phyloP scores from a whole-genome alignment of 176 grass and related monocot species.

The Elymus sibiricus region DNA sequence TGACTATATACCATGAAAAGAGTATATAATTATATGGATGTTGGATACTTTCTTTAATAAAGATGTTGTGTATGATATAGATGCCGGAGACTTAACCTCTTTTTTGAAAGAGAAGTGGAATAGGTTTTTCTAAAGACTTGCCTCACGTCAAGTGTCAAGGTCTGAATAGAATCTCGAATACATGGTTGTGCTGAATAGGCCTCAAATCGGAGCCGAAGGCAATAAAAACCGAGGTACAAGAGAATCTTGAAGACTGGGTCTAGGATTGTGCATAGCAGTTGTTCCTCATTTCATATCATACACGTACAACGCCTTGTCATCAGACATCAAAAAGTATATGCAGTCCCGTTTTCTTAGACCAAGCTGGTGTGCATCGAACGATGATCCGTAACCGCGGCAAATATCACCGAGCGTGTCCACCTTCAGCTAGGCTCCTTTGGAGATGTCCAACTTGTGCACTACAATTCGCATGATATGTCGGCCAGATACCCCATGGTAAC shows the following conservation, averaged over 20 bases:
- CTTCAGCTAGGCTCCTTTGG: background rate
- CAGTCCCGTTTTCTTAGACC: background rate
- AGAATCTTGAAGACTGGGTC: background rate
- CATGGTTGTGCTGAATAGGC: background rate
- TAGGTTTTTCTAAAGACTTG: too few species aligned
- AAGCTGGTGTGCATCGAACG: background rate
- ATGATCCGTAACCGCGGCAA: background rate
- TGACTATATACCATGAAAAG: too few species aligned
- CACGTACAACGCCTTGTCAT: background rate
- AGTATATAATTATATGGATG: too few species aligned
- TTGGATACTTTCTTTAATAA: too few species aligned
- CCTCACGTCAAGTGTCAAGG: too few species aligned
- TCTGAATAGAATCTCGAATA: too few species aligned
- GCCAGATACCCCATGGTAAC: background rate
- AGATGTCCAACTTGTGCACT: background rate
- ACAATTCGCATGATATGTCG: background rate
- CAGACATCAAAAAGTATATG: background rate
- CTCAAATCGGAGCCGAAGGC: background rate
- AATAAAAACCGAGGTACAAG: background rate
- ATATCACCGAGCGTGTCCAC: background rate
- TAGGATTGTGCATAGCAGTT: background rate
- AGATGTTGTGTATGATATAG: too few species aligned
- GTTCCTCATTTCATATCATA: background rate
- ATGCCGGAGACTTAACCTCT: too few species aligned
- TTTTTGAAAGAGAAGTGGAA: too few species aligned